Evolutionary conservation across 129 eudicot species (phyloP), one percentile per base, ranked within the genome.

Genomic region (Pseudognaphalium luteoalbum): DNA sequence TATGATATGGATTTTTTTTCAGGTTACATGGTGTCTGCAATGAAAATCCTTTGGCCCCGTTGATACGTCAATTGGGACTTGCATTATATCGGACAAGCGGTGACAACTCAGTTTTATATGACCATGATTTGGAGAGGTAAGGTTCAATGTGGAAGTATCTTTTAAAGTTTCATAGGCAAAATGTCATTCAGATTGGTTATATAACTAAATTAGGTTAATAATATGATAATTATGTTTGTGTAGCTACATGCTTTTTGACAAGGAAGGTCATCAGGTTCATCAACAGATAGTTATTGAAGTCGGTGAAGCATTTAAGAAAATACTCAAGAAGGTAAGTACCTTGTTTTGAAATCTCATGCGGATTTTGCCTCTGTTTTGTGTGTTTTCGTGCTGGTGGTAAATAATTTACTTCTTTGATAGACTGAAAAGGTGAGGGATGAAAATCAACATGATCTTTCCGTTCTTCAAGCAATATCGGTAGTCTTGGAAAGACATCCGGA

Each of bases 21-120:
- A 95, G 99, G 99, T 80, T 95, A 47, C 99, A 95, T 82, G 99
- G 99, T 86, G 99, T 91, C 47, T 95, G 99, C 87, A 89, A 95
- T 54, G 99, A 95, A 87, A 95, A 95, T 83, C 99, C 99, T 35
- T 85, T 95, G 89, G 97, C 99, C 66, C 97, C 97, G 7, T 33
- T 91, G 58, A 95, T 95, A 78, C 91, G 99, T 44, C 86, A 87
- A 22, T 80, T 95, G 69, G 99, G 99, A 72, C 96, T 95, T 65
- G 62, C 89, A 25, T 71, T 95, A 76, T 95, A 95, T 81, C 91
- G 96, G 74, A 95, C 99, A 34, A 95, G 99, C 82, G 99, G 97
- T 60, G 99, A 95, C 73, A 90, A 95, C 83, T 95, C 99, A 2
- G 92, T 95, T 34, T 79, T 95, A 7, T 95, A 95, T 79, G 99